phyloP scores from a whole-genome alignment of 148 eudicot species.

The Vaccinium macrocarpon region DNA sequence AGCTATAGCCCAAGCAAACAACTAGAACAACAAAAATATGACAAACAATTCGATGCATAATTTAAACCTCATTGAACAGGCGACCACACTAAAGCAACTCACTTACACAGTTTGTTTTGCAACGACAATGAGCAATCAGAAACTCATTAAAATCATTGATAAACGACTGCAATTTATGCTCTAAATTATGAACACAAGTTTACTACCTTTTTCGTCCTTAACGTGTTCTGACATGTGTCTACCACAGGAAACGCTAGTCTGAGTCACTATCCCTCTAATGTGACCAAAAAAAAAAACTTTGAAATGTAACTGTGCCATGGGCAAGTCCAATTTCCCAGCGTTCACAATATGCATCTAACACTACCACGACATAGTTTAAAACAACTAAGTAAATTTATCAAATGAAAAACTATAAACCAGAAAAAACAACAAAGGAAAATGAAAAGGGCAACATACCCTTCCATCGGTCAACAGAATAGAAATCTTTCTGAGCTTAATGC shows the following conservation, averaged over 20 bases:
- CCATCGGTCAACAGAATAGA: constrained; percentile 80
- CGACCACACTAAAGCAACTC: not conserved
- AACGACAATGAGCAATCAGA: not conserved
- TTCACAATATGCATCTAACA: not conserved
- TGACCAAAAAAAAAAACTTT: not conserved
- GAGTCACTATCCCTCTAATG: not conserved
- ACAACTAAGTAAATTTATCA: not conserved
- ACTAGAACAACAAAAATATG: not conserved
- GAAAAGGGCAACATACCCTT: constrained; percentile 54
- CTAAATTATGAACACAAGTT: not conserved
- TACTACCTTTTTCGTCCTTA: not conserved
- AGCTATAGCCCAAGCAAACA: not conserved
- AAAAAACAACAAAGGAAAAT: not conserved
- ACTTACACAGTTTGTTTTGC: not conserved
- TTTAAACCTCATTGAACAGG: not conserved
- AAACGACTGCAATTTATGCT: not conserved
- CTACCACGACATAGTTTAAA: not conserved
- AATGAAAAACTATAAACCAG: not conserved
- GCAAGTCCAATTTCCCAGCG: no score
- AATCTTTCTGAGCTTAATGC: constrained; percentile 50
- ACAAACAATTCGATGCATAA: not conserved
- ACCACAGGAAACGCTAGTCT: not conserved
- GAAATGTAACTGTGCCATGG: not conserved
- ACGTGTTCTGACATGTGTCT: not conserved
- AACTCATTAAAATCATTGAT: not conserved